Conservation (phyloP, 1,284 basidiomycete genomes). For the Ganoderma meredithae region DNA sequence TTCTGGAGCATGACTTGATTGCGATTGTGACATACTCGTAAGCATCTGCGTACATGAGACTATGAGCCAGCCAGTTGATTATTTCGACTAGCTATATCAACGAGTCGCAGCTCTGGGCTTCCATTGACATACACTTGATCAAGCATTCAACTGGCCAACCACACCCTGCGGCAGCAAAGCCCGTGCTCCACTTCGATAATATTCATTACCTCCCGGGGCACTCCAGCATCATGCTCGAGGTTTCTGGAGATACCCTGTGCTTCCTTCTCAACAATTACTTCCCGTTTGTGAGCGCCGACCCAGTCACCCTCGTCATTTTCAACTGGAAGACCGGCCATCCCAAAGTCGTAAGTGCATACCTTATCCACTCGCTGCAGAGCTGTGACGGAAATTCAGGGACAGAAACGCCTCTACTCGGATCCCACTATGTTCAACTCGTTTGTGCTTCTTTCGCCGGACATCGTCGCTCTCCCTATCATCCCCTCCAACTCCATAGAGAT, state of each 20-base stretch:
- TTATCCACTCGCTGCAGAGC: no score
- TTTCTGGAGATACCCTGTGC: constrained; percentile 56
- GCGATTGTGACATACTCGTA: constrained; percentile 49
- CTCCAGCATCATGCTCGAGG: constrained; percentile 51
- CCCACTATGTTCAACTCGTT: constrained; percentile 34
- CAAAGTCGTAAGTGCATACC: constrained; percentile 43
- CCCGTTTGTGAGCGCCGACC: constrained; percentile 45
- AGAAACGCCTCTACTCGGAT: constrained; percentile 27
- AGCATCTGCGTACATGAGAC: constrained; percentile 16
- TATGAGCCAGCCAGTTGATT: not conserved
- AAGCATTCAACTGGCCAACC: constrained; percentile 51
- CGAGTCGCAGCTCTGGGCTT: constrained; percentile 25
- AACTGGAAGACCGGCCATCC: constrained; percentile 52
- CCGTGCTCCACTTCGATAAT: constrained; percentile 43
- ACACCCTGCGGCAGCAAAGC: constrained; percentile 51
- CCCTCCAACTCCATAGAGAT: constrained; percentile 46
- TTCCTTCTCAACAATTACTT: constrained; percentile 47
- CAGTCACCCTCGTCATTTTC: constrained; percentile 46
- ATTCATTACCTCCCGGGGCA: constrained; percentile 34
- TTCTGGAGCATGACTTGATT: constrained; percentile 57
- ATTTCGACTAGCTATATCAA: constrained; percentile 21
- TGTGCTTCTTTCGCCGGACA: constrained; percentile 48
- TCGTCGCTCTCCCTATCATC: constrained; percentile 53
- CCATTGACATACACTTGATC: constrained; percentile 44
- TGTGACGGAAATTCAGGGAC: constrained; percentile 17